phyloP scores from a whole-genome alignment of 169 alveolate species.

The Eimeria maxima region DNA sequence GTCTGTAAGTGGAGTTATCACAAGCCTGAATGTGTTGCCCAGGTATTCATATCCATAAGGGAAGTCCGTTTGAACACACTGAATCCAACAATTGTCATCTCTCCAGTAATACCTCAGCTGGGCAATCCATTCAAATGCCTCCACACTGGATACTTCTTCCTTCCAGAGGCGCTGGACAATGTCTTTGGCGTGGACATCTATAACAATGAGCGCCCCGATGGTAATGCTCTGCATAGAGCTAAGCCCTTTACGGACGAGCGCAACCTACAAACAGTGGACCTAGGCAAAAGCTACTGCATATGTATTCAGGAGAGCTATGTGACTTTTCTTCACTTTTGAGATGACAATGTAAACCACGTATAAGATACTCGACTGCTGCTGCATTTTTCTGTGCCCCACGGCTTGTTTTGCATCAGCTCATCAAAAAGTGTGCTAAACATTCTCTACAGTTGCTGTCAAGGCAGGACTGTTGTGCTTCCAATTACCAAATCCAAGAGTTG shows the following conservation, averaged over 20 bases:
- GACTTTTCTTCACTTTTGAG: neutral
- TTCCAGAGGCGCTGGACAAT: slow-evolving; percentile 93
- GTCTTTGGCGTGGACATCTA: slow-evolving; percentile 98
- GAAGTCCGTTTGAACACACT: slow-evolving; percentile 92
- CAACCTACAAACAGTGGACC: slow-evolving; percentile 80
- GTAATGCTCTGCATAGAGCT: slow-evolving; percentile 92
- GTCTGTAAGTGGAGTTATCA: slow-evolving; percentile 98
- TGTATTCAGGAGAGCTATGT: neutral
- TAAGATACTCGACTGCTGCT: neutral
- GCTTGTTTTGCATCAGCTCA: too few species aligned
- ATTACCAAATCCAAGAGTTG: slow-evolving; percentile 93
- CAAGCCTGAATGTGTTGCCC: slow-evolving; percentile 97
- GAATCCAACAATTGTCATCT: slow-evolving; percentile 93
- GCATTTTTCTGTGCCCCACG: neutral
- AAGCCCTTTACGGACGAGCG: slow-evolving; percentile 94
- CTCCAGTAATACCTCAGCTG: slow-evolving; percentile 98
- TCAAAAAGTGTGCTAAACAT: neutral
- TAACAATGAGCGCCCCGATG: slow-evolving; percentile 95
- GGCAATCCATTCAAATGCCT: slow-evolving; percentile 89
- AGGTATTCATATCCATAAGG: slow-evolving; percentile 97
- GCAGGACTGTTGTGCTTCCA: neutral
- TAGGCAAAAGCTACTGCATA: neutral
- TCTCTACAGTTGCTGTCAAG: neutral
- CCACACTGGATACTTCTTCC: slow-evolving; percentile 81
- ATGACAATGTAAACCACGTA: too few species aligned